Evolutionary conservation across 2,329 filamentous ascomycete species (phyloP), one percentile per base, ranked within the genome.

Genomic region (Trichoderma gracile): DNA sequence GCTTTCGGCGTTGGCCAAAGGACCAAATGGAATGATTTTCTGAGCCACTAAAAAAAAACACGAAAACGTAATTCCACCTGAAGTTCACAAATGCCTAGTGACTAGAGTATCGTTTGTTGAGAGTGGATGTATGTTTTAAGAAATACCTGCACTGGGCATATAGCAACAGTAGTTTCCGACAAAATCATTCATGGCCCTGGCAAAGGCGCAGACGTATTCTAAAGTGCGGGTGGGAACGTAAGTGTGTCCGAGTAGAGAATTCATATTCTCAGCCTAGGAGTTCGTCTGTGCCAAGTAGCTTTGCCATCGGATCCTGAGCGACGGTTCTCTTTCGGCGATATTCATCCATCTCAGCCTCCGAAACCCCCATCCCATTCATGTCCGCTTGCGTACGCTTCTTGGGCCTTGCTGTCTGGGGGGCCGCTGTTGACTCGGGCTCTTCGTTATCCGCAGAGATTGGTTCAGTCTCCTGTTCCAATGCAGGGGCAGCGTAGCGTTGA

Each of bases 291-390:
- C 90, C 90, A 52, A 96, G 76, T 70, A 92, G 86, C 6, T 86
- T 88, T 1, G 92, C 91, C 93, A 97, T 97, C 0, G 93, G 93
- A 78, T 97, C 93, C 68, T 92, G 85, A 0, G 88, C 87, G 30
- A 86, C 87, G 58, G 86, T 85, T 68, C 89, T 83, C 74, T 92
- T 93, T 69, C 86, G 85, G 70, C 92, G 86, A 75, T 96, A 97
- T 66, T 89, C 87, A 65, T 97, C 93, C 79, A 97, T 84, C 69
- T 97, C 92, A 63, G 90, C 90, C 73, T 96, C 92, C 0, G 89
- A 88, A 14, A 95, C 84, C 3, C 1, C 89, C 91, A 23, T 86
- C 86, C 71, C 89, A 14, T 38, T 86, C 83, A 96, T 88, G 73
- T 96, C 91, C 63, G 91, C 87, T 33, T 92, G 78, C 1, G 89